Evolutionary conservation across 768 basidiomycete species (phyloP), one percentile per base, ranked within the genome.

Genomic region (Termitomyces sp.): DNA sequence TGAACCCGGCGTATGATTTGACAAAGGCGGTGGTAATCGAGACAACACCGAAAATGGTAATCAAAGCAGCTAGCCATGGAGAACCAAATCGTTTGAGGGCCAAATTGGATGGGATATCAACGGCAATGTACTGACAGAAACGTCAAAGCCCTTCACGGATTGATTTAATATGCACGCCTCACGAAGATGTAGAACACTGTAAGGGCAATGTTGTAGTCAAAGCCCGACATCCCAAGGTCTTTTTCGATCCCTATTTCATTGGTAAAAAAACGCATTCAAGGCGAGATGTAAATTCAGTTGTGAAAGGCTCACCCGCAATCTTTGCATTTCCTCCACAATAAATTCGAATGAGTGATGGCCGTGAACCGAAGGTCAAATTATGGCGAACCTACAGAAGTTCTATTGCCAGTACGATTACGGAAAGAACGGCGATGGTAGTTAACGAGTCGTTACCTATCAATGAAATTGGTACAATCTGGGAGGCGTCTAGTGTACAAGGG

Each of bases 161-260:
- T 21, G 21, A 31, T 5, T 52, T 8, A 21, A 34, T 11, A n/a
- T 34, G 17, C 5, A 31, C 4, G 23, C 45, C 56, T 41, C 29
- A 64, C 65, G 37, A 64, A 66, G 49, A 72, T 59, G 44, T 74
- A 75, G 59, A 75, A 74, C 11, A 73, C 53, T 8, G 73, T 74
- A 4, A 75, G 62, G 12, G 71, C 70, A 32, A 71, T 66, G 51
- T 75, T 73, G 46, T 71, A 74, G 51, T 74, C 70, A 43, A 69
- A 70, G 4, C 72, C 72, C 6, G 53, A 56, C 69, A 74, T 70
- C 17, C 69, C 68, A 6, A 74, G 67, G 55, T 74, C 73, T 54
- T 66, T 67, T 54, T 73, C 71, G 34, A 74, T 62, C 17, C 65
- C 65, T 66, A 27, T 51, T 21, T 5, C 7, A 38, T 17, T 6